Base-by-base conservation (phyloP, 495 filamentous ascomycete genomes). In the Evernia prunastri region DNA sequence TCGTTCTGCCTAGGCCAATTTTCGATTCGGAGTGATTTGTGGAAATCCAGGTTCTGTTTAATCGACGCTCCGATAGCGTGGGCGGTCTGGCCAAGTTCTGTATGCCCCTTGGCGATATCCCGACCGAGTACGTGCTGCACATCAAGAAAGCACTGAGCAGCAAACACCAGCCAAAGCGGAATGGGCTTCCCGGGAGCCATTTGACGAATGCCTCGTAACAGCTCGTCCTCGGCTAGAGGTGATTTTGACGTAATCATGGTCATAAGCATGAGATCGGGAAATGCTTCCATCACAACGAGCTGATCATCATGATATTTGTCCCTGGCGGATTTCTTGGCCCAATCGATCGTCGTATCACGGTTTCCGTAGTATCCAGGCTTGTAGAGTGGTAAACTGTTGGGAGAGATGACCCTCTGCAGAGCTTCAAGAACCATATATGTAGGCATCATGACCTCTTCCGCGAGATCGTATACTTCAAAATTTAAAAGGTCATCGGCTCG, bases 121-220 rank as follows among this genome's bases (percentile, higher is more conserved):
- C 39, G 63, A 12, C 70, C 56, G 3, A 79, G 66, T 1, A 51
- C 62, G 54, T 78, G 72, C 53, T 74, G 72, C n/a, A 73, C 74
- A 43, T 79, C 76, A 7, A 79, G 69, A 47, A 73, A 79, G n/a
- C 73, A 53, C 25, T 79, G 77, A 4, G 69, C 70, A 31, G 77
- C 72, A 56, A 79, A 78, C 2, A 78, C 70, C 4, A 72, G 64
- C 54, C 69, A 72, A 3, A 77, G 59, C 10, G 76, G 59, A 3
- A 76, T 47, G 5, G 68, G 10, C 33, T 56, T 31, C 2, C 71
- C 72, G 17, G 63, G 56, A 29, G 51, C 61, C 40, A 74, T 58
- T 53, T 73, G 65, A 29, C 61, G 61, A 39, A 79, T 58, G 0
- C 72, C 72, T 7, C 75, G 72, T n/a, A 74, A 62, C 39, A 79